phyloP scores from a whole-genome alignment of 129 eudicot species.

The Escallonia rubra region DNA sequence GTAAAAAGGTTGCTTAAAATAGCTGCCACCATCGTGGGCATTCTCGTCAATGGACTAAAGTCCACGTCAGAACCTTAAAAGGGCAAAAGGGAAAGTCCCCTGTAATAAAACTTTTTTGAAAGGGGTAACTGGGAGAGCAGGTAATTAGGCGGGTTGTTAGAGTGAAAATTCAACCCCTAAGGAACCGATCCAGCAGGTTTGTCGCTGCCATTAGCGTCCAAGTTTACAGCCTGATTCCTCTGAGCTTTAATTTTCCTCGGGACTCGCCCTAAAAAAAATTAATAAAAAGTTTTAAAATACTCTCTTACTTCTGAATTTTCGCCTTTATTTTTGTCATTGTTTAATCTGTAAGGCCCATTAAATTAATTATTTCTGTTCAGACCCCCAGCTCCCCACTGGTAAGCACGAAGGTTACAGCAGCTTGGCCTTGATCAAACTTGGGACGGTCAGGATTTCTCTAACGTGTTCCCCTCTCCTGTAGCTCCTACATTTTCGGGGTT shows the following conservation, averaged over 20 bases:
- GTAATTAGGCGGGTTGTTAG: background rate
- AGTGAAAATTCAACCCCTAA: background rate
- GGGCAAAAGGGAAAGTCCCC: background rate
- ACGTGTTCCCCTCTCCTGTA: slow-evolving; percentile 4
- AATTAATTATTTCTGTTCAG: background rate
- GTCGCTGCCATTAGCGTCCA: background rate
- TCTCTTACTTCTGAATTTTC: background rate
- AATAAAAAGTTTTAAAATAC: too few species aligned
- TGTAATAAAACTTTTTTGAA: too few species aligned
- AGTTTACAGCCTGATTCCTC: background rate
- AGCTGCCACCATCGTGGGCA: background rate
- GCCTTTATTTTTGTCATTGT: background rate
- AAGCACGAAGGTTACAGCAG: background rate
- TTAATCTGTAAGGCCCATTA: background rate
- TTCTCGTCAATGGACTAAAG: too few species aligned
- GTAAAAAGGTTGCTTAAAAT: background rate
- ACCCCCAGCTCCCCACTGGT: background rate
- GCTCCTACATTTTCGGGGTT: background rate
- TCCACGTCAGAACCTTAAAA: background rate
- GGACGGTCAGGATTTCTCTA: background rate
- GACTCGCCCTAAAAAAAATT: background rate
- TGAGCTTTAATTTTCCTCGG: background rate
- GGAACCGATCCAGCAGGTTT: background rate
- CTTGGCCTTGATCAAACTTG: background rate
- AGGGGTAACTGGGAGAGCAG: background rate